Percentiles rank a stretch among this genome's conserved stretches.
Evolutionary conservation across 164 flowering plant species (phyloP).

Genomic region (Akebia trifoliata): DNA sequence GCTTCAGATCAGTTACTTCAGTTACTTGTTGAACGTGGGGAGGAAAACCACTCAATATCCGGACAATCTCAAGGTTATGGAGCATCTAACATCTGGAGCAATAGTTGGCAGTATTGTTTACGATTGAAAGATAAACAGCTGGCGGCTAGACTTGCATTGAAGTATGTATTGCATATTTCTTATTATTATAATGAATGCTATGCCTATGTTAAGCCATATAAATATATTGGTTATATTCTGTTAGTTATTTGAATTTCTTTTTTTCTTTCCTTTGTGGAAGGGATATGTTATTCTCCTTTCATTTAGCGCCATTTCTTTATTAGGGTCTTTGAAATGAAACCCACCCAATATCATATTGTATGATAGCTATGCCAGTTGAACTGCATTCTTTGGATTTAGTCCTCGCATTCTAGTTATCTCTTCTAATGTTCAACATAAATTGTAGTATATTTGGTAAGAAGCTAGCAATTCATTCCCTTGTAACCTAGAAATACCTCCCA

Average conservation of each 20-base stretch:
- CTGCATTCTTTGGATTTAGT: not conserved
- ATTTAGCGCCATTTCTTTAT: not conserved
- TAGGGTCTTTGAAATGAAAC: not conserved
- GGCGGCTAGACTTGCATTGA: slow-evolving; percentile 85
- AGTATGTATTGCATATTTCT: slow-evolving; percentile 41
- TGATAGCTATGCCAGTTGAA: not conserved
- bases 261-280: not conserved
- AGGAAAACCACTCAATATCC: slow-evolving; percentile 41
- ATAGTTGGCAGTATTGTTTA: slow-evolving; percentile 92
- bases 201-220: not conserved
- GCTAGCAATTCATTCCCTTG: too few species aligned
- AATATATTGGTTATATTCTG: not conserved
- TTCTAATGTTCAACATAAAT: too few species aligned
- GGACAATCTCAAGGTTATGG: slow-evolving; percentile 46
- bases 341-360: not conserved
- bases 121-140: slow-evolving; percentile 85
- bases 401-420: too few species aligned
- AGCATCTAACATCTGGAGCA: slow-evolving; percentile 51
- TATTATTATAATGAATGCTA: too few species aligned
- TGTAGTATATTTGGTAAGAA: too few species aligned
- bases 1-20: slow-evolving; percentile 93
- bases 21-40: slow-evolving; percentile 70
- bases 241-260: not conserved
- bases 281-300: not conserved
- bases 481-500: too few species aligned